phyloP scores from a whole-genome alignment of 2,329 filamentous ascomycete species.

The Neonectria punicea region DNA sequence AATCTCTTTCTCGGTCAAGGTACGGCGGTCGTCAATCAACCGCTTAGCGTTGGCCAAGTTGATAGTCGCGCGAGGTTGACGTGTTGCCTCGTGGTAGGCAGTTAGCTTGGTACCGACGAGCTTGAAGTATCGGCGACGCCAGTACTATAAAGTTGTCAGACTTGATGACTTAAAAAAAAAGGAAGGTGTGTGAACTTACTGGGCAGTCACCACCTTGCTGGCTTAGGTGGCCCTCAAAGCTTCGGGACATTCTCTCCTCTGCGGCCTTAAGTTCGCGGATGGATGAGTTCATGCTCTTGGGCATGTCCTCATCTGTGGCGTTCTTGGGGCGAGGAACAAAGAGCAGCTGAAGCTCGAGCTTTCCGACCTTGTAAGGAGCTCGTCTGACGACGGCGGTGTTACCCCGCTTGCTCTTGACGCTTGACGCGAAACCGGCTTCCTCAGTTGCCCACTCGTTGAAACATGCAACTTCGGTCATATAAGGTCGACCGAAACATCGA shows the following conservation, averaged over 20 bases:
- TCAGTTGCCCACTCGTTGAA: constrained; percentile 99
- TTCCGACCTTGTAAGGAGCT: constrained; percentile 96
- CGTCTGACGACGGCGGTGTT: constrained; percentile 77
- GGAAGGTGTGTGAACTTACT: constrained; percentile 66
- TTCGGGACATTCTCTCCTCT: constrained; percentile 79
- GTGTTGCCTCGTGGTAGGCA: constrained; percentile 94
- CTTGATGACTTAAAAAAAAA: not conserved
- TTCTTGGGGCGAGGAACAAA: constrained; percentile 95
- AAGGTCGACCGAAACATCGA: constrained; percentile 87
- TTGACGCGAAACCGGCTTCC: constrained; percentile 79
- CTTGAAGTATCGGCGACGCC: constrained; percentile 98
- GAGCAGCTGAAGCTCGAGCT: constrained; percentile 91
- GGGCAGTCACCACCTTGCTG: constrained; percentile 98
- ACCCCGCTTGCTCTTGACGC: constrained; percentile 92
- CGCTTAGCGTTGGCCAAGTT: constrained; percentile 93
- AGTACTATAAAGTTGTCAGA: constrained; percentile 74
- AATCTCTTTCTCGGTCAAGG: constrained; percentile 85
- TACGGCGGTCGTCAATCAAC: constrained; percentile 89
- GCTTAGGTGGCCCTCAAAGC: constrained; percentile 89
- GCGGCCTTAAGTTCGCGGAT: constrained; percentile 93
- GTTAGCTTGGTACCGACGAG: constrained; percentile 90
- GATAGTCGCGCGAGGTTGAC: constrained; percentile 95
- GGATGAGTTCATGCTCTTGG: constrained; percentile 98
- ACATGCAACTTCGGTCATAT: constrained; percentile 88
- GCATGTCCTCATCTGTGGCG: constrained; percentile 92